Evolutionary conservation across 2,329 filamentous ascomycete genomes (phyloP), one percentile per base, ranked within the genome.

Genomic region (Byssothecium circinans): DNA sequence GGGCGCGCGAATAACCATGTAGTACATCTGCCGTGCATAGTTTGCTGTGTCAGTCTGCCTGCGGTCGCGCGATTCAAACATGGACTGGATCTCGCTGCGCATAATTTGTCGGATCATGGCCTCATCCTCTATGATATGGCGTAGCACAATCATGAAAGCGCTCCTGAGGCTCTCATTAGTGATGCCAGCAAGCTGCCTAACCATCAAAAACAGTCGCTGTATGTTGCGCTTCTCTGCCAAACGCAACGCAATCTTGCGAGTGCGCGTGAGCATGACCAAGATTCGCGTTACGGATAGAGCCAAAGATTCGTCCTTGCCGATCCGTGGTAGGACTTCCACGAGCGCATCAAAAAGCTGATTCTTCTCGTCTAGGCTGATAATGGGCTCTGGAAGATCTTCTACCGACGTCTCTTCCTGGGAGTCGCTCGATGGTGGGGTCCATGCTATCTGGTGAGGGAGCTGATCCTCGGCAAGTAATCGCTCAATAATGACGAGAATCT

Each of bases 81-180:
- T 85, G n/a, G 82, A 76, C 54, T 85, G 84, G 60, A 99, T 95
- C 67, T 97, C 92, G 22, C 86, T 87, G 42, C 87, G 82, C 88
- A 99, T 96, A 50, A 96, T 86, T 66, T 96, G 89, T 56, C 88
- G 89, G 50, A 97, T 81, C 2, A 87, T 94, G 15, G 91, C 86
- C 41, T 96, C 90, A 63, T 99, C 95, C 71, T 99, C 94, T 44
- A 97, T 83, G 55, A 99, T 86, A 64, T 99, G 94, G 33, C 95
- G 86, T 35, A 99, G 76, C 43, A 96, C 86, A 11, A 92, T 81
- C 81, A 97, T 86, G 61, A 96, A 87, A 47, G 87, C 81, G 52
- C 81, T 80, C 52, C 86, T 82, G 8, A 99, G 80, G 45, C 86
- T 86, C 45, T 88, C 82, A 23, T 90, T 88, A 6, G 88, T 87